Evolutionary conservation across 495 filamentous ascomycete species (phyloP), one percentile per base, ranked within the genome.

Genomic region (Penicillium nucicola): DNA sequence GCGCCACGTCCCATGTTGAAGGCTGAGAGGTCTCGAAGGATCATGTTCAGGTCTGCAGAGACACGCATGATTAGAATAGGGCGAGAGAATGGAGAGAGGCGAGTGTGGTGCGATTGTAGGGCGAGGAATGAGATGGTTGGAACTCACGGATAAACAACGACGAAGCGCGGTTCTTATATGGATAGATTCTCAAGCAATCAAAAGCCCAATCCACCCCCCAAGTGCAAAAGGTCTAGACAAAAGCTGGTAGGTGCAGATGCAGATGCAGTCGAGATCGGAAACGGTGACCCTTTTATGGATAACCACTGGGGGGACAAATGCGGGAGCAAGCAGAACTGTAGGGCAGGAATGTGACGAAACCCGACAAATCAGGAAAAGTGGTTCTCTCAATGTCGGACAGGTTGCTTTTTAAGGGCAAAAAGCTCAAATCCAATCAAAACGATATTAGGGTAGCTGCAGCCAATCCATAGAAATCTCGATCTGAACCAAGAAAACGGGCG

Each of bases 1-100:
- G 76, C 77, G 45, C 79, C 79, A 42, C 79, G 76, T 55, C 79
- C 79, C 79, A 83, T 82, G 62, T 82, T 82, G 64, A 63, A 71
- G 42, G 70, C 68, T 35, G 71, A 68, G 34, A 65, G 60, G 45
- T 75, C 73, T 64, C 73, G 68, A 42, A 71, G 64, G 53, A 80
- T 78, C 79, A 82, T 82, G 44, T 62, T 66, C 40, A 66, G 64
- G 42, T 70, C 71, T 75, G 65, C 56, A 30, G 45, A 56, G 45
- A 56, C 17, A 50, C 55, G 53, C 66, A 71, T 70, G 35, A 56
- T 74, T 55, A 72, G 67, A 60, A 17, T 19, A 50, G 43, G 50
- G 13, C 35, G 22, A 36, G 15, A 18, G 32, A 23, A 37, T 15
- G 13, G 22, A 6, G 48, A 14, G n/a, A 32, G 9, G 40, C 32